Evolutionary conservation across 192 early-diverging fungal species (phyloP).

Genomic region (Backusella liffmaniae): DNA sequence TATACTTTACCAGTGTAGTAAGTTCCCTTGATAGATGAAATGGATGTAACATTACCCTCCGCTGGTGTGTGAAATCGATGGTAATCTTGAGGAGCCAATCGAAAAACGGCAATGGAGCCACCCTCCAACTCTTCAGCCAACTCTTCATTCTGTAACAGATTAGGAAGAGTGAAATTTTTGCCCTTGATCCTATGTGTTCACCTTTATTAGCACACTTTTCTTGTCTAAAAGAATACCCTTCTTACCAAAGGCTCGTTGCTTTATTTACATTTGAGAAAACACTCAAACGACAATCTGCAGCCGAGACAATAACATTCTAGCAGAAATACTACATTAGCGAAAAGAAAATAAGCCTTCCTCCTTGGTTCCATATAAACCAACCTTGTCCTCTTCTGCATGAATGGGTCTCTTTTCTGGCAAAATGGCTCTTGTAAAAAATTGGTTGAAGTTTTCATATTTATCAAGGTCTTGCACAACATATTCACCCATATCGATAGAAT

Average conservation of each 20-base stretch:
- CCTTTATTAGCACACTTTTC: background rate
- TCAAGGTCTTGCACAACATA: conserved; percentile 48
- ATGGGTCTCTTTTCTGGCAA: conserved; percentile 55
- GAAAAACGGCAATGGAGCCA: conserved; percentile 62
- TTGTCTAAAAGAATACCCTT: background rate
- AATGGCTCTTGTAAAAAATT: conserved; percentile 75
- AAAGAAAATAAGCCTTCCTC: background rate
- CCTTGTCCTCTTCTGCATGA: conserved; percentile 33
- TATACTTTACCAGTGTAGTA: conserved; percentile 56
- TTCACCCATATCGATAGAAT: conserved; percentile 67
- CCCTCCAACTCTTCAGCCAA: conserved; percentile 51
- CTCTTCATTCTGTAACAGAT: conserved; percentile 50
- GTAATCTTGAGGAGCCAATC: conserved; percentile 84
- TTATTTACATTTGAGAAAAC: conserved; percentile 51
- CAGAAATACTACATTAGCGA: background rate
- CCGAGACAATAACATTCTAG: conserved; percentile 19
- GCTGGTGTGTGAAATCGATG: conserved; percentile 72
- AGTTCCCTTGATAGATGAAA: conserved; percentile 50
- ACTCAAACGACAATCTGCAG: conserved; percentile 56
- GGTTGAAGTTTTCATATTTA: conserved; percentile 62
- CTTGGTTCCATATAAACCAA: background rate
- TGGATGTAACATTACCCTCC: conserved; percentile 46
- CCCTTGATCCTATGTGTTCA: conserved; percentile 58
- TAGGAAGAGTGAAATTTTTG: conserved; percentile 55
- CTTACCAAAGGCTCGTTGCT: conserved; percentile 59